Evolutionary conservation across 306 rosid species (phyloP).

Genomic region (Gastrolobium bilobum): DNA sequence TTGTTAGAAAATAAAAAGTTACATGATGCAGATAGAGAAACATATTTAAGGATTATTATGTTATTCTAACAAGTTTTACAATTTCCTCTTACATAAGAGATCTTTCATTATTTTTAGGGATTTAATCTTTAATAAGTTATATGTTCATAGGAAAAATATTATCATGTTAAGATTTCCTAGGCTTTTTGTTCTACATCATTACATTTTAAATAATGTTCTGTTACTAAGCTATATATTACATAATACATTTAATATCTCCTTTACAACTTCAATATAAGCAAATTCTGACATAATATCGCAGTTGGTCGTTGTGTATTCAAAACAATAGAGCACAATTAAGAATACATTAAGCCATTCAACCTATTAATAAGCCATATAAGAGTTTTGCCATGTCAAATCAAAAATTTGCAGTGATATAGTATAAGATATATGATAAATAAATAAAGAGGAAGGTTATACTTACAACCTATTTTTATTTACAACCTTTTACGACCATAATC

Average conservation of each 20-base stretch:
- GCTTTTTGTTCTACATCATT: too few relatives aligned
- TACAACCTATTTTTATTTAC: too few relatives aligned
- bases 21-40: too few relatives aligned
- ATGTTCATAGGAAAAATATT: too few relatives aligned
- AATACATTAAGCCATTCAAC: not conserved
- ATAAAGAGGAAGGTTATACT: too few relatives aligned
- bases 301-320: not conserved
- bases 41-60: too few relatives aligned
- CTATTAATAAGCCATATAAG: not conserved
- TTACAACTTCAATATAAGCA: slow-evolving; percentile 9
- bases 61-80: too few relatives aligned
- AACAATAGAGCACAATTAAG: not conserved
- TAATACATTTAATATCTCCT: not conserved
- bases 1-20: not conserved
- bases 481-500: too few relatives aligned
- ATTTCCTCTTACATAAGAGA: too few relatives aligned
- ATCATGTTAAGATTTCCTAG: too few relatives aligned
- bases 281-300: not conserved
- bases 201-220: slow-evolving; percentile 7
- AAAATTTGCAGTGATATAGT: slow-evolving; percentile 2
- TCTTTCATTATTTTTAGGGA: too few relatives aligned
- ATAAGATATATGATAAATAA: not conserved
- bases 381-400: not conserved
- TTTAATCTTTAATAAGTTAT: too few relatives aligned
- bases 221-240: not conserved